Percentiles rank a stretch among this genome's conserved stretches.
These are phyloP conservation scores for Clonostachys rosea DNA, from an alignment of 2,329 filamentous ascomycete genomes.

Conservation along the genomic window DNA sequence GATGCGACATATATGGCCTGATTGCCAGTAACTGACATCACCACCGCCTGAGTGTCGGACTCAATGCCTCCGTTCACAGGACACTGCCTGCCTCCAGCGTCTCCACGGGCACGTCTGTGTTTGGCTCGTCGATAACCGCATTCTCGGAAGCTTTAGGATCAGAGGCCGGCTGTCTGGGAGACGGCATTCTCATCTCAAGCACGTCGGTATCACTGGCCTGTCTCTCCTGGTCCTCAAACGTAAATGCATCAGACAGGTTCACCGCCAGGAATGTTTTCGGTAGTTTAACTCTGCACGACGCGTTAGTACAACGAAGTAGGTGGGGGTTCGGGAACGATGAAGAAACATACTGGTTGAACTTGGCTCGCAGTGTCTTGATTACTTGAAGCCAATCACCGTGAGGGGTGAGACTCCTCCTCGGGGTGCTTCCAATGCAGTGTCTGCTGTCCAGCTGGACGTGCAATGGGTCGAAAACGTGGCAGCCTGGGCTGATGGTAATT, in stretches of 20 bases:
- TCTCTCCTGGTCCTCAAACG: slow-evolving; percentile 51
- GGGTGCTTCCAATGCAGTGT: slow-evolving; percentile 92
- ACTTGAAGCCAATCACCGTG: slow-evolving; percentile 96
- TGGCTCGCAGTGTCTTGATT: slow-evolving; percentile 90
- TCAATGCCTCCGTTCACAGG: no score
- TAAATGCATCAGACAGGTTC: slow-evolving; percentile 59
- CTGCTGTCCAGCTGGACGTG: slow-evolving; percentile 95
- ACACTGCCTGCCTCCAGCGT: no score
- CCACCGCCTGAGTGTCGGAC: no score
- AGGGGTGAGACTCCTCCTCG: slow-evolving; percentile 81
- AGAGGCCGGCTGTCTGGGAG: no score
- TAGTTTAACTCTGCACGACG: slow-evolving; percentile 50
- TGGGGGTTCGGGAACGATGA: neutral
- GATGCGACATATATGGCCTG: no score
- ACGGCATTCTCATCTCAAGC: slow-evolving; percentile 39
- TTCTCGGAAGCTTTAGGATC: no score
- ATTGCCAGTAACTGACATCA: no score
- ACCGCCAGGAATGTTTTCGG: slow-evolving; percentile 63
- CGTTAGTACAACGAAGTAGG: slow-evolving; percentile 3
- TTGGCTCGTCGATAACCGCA: no score
- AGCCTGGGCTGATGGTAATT: slow-evolving; percentile 92
- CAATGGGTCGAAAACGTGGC: slow-evolving; percentile 92
- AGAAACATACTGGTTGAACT: slow-evolving; percentile 80
- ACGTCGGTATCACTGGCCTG: slow-evolving; percentile 37
- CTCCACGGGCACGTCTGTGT: no score